These are phyloP conservation scores for Tillandsia fasciculata DNA, from an alignment of 176 grass and related monocot species.

Conservation along the genomic window DNA sequence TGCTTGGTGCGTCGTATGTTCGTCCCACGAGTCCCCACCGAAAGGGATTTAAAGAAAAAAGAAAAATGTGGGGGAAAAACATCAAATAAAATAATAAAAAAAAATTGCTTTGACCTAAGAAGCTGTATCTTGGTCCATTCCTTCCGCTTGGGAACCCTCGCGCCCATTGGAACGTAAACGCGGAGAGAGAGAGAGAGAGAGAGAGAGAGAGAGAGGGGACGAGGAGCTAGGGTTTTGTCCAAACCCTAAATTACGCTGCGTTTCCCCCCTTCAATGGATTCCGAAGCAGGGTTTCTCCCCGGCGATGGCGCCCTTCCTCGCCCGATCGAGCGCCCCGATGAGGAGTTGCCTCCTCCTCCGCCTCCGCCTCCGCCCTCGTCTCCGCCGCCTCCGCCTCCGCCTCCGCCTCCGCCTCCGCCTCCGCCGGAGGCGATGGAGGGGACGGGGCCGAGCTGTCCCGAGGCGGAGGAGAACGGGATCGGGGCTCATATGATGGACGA, in stretches of 20 bases:
- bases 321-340: not conserved
- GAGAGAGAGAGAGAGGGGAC: constrained; percentile 11
- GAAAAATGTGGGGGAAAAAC: not conserved
- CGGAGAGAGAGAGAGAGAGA: constrained; percentile 21
- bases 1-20: no score
- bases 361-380: not conserved
- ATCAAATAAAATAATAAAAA: constrained; percentile 6
- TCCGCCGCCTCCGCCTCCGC: not conserved
- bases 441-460: not conserved
- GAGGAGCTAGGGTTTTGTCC: not conserved
- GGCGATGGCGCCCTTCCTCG: not conserved
- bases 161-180: constrained; percentile 14
- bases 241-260: constrained; percentile 8
- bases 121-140: constrained; percentile 5
- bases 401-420: not conserved
- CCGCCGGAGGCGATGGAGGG: not conserved
- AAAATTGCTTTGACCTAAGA: constrained; percentile 5
- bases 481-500: constrained; percentile 22
- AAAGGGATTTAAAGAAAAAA: constrained; percentile 11
- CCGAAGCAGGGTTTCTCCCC: not conserved
- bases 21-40: constrained; percentile 5
- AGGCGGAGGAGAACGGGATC: not conserved
- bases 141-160: constrained; percentile 1
- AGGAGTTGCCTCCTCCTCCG: not conserved
- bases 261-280: constrained; percentile 30